Evolutionary conservation across 768 basidiomycete species (phyloP).

Genomic region (Boletus pseudopeckii): DNA sequence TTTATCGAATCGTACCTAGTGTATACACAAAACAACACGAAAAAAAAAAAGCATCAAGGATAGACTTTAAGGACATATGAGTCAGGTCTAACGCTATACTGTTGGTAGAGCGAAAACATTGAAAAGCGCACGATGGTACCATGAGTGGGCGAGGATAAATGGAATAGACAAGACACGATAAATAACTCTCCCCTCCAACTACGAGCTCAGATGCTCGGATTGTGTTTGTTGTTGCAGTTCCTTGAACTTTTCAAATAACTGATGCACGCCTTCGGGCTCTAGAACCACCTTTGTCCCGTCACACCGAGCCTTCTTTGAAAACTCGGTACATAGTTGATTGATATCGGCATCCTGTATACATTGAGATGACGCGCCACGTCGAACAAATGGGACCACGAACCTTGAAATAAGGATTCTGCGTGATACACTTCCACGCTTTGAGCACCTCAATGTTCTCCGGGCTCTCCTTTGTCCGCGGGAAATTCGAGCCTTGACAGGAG

Average conservation of each 20-base stretch:
- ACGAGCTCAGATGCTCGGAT: slow-evolving; percentile 15
- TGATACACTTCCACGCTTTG: slow-evolving; percentile 76
- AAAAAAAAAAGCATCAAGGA: no score
- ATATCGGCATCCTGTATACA: slow-evolving; percentile 64
- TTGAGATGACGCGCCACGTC: neutral
- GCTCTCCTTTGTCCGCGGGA: slow-evolving; percentile 66
- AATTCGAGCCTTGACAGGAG: slow-evolving; percentile 62
- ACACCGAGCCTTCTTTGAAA: slow-evolving; percentile 77
- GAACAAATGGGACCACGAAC: slow-evolving; percentile 39
- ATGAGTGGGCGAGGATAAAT: slow-evolving; percentile 12
- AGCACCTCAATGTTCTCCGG: slow-evolving; percentile 76
- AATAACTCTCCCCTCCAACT: neutral
- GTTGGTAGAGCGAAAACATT: neutral
- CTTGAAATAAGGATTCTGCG: slow-evolving; percentile 71
- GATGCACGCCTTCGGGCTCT: slow-evolving; percentile 45
- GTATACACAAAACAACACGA: neutral
- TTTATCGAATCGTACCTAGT: neutral
- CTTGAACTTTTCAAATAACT: slow-evolving; percentile 42
- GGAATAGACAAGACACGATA: slow-evolving; percentile 16
- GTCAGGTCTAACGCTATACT: neutral
- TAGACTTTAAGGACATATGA: neutral
- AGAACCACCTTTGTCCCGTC: slow-evolving; percentile 83
- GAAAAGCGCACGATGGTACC: slow-evolving; percentile 12
- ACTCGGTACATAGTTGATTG: slow-evolving; percentile 74
- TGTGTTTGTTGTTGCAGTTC: slow-evolving; percentile 16